Evolutionary conservation across 257 asterid species (phyloP).

Genomic region (Nicotiana tabacum): DNA sequence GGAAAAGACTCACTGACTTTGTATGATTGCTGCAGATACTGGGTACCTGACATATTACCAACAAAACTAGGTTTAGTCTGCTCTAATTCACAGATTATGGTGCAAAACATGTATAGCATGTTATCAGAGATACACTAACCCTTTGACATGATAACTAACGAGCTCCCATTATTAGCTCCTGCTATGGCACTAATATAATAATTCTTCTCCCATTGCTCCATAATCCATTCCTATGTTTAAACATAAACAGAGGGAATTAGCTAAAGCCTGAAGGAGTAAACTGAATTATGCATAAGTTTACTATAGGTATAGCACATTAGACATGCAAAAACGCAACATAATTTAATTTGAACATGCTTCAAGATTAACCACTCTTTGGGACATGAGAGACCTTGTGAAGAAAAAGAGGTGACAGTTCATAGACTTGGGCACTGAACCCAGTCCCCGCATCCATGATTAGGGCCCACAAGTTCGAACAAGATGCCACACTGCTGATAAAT

Average conservation of each 20-base stretch:
- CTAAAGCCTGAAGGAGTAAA: not conserved
- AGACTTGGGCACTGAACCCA: conserved; percentile 47
- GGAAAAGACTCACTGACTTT: conserved; percentile 70
- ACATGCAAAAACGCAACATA: not conserved
- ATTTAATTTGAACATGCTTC: not conserved
- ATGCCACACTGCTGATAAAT: conserved; percentile 49
- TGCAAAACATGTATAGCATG: not conserved
- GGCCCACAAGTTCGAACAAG: conserved; percentile 52
- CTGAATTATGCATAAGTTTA: not conserved
- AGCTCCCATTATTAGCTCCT: conserved; percentile 62
- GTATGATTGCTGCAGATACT: conserved; percentile 62
- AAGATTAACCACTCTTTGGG: not conserved
- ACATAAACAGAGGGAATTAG: conserved; percentile 4
- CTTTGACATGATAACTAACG: conserved; percentile 64
- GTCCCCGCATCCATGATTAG: conserved; percentile 66
- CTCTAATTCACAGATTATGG: not conserved
- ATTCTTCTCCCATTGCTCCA: conserved; percentile 71
- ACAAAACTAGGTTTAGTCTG: not conserved
- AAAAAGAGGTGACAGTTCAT: conserved; percentile 40
- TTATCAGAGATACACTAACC: conserved; percentile 29
- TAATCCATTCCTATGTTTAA: conserved; percentile 53
- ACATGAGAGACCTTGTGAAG: conserved; percentile 44
- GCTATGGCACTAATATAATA: conserved; percentile 61
- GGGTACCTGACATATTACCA: conserved; percentile 37
- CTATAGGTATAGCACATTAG: not conserved